These are phyloP conservation scores for Silybum marianum DNA, from an alignment of 129 eudicot species.

Conservation along the genomic window DNA sequence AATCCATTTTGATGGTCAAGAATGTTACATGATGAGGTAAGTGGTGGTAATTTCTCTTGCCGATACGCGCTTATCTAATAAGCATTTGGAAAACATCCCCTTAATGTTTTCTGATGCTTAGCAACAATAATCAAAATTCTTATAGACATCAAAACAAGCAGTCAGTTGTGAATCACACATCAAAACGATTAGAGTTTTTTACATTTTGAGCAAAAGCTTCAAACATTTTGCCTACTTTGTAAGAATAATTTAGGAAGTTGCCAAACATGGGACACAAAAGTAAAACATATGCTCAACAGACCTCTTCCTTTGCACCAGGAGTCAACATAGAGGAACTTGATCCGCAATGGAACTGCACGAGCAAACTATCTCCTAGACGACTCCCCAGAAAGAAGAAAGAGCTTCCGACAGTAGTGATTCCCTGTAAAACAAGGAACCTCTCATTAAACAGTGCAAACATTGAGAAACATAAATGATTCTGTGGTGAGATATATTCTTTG, in stretches of 20 bases:
- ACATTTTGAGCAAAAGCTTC: slow-evolving; percentile 14
- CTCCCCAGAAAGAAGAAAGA: slow-evolving; percentile 93
- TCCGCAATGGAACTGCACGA: slow-evolving; percentile 87
- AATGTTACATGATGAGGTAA: too few relatives aligned
- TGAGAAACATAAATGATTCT: slow-evolving; percentile 1
- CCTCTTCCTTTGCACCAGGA: slow-evolving; percentile 86
- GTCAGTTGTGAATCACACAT: not conserved
- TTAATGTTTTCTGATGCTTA: not conserved
- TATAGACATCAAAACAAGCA: not conserved
- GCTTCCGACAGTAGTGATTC: slow-evolving; percentile 76
- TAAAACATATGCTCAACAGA: slow-evolving; percentile 18
- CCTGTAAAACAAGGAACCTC: slow-evolving; percentile 48
- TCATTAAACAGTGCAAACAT: slow-evolving; percentile 6
- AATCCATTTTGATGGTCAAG: too few relatives aligned
- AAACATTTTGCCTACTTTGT: not conserved
- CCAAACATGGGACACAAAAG: slow-evolving; percentile 8
- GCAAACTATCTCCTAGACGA: slow-evolving; percentile 97
- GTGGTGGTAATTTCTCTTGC: not conserved
- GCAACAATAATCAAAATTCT: not conserved
- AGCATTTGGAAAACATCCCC: not conserved
- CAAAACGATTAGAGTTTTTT: not conserved
- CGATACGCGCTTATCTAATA: not conserved
- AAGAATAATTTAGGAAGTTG: slow-evolving; percentile 3
- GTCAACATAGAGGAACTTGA: slow-evolving; percentile 49
- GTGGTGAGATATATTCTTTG: slow-evolving; percentile 4